A percentile compares a stretch with the other conserved stretches of the same genome.
phyloP scores from a whole-genome alignment of 306 rosid species.

The Sesbania bispinosa region DNA sequence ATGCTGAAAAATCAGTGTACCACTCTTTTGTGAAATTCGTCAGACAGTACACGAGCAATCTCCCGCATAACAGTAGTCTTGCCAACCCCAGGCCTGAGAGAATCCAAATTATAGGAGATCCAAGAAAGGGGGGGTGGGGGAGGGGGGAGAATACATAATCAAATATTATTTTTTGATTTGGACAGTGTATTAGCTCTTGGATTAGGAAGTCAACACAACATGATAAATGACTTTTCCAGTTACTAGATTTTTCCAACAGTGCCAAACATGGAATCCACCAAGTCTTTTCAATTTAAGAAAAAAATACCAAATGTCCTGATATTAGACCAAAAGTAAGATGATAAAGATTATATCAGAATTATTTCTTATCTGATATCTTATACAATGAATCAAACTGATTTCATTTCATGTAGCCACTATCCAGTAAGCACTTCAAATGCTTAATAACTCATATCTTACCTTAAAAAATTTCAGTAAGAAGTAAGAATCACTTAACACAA shows the following conservation, averaged over 20 bases:
- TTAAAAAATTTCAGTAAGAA: no score
- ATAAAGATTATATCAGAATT: neutral
- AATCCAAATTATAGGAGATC: constrained; percentile 13
- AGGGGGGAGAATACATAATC: neutral
- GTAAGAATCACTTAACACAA: neutral
- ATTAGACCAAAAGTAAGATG: neutral
- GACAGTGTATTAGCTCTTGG: neutral
- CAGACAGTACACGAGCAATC: constrained; percentile 61
- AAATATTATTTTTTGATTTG: neutral
- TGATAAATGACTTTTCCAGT: neutral
- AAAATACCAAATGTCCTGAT: neutral
- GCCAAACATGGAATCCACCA: constrained; percentile 4
- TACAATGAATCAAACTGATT: neutral
- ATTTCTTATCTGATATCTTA: neutral
- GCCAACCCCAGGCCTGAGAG: constrained; percentile 71
- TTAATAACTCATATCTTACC: neutral
- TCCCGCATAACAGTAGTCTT: constrained; percentile 73
- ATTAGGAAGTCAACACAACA: neutral
- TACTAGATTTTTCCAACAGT: neutral
- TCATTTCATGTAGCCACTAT: neutral
- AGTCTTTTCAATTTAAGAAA: neutral
- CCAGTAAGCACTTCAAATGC: neutral
- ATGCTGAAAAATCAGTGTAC: constrained; percentile 33
- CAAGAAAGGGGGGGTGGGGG: no score
- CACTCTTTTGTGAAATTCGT: constrained; percentile 71